A percentile compares a stretch with the other conserved stretches of the same genome.
phyloP scores from a whole-genome alignment of 768 basidiomycete genomes.

The Fomitopsis serialis region DNA sequence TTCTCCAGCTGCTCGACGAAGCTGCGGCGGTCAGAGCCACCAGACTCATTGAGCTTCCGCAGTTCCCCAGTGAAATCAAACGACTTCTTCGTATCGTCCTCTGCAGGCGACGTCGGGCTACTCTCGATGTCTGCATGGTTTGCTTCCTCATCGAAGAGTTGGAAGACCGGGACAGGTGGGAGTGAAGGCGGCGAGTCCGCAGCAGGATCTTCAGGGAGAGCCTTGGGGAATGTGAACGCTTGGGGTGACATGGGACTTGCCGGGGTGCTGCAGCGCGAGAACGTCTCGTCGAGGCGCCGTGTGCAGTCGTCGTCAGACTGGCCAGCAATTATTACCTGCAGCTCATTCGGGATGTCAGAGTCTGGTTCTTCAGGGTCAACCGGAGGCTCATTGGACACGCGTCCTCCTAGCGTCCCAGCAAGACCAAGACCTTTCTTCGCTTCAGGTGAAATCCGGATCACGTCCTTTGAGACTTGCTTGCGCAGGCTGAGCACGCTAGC shows the following conservation, averaged over 20 bases:
- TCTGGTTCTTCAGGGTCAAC: slow-evolving; percentile 58
- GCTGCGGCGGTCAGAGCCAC: slow-evolving; percentile 61
- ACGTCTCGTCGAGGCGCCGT: slow-evolving; percentile 32
- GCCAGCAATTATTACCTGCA: slow-evolving; percentile 54
- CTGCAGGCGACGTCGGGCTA: slow-evolving; percentile 41
- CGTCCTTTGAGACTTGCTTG: slow-evolving; percentile 8
- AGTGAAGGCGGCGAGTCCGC: slow-evolving; percentile 31
- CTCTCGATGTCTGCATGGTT: slow-evolving; percentile 34
- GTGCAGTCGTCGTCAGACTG: slow-evolving; percentile 28
- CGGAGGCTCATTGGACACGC: slow-evolving; percentile 38
- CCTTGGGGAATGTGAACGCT: slow-evolving; percentile 31
- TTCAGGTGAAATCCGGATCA: slow-evolving; percentile 41
- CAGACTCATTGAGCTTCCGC: slow-evolving; percentile 61
- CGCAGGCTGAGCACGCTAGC: slow-evolving; percentile 14
- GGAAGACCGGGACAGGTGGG: neutral
- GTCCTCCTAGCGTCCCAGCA: slow-evolving; percentile 64
- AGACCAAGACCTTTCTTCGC: slow-evolving; percentile 55
- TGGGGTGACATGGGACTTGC: slow-evolving; percentile 42
- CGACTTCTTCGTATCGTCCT: slow-evolving; percentile 69
- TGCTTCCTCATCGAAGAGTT: slow-evolving; percentile 40
- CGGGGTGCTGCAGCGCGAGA: slow-evolving; percentile 21
- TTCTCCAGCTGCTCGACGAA: slow-evolving; percentile 79
- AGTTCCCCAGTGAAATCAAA: slow-evolving; percentile 86
- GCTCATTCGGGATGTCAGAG: slow-evolving; percentile 78
- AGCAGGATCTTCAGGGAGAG: slow-evolving; percentile 27